A percentile compares a stretch with the other conserved stretches of the same genome.
Conservation (phyloP, 495 filamentous ascomycete species). For the Aspergillus wentii region DNA sequence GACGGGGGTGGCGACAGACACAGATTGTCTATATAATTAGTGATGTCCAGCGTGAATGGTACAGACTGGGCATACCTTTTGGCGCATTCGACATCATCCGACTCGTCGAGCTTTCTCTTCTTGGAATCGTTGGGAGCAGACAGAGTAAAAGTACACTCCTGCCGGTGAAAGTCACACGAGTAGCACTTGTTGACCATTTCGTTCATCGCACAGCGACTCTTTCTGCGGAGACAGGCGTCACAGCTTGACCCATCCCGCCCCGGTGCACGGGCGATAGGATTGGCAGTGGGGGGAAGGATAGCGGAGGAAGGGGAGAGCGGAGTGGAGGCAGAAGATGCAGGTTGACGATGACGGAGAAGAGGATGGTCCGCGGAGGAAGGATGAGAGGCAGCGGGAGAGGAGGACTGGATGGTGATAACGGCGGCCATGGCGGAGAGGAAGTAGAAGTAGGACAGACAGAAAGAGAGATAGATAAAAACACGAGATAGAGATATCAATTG, state of each 20-base stretch:
- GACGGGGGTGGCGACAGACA: conserved; percentile 6
- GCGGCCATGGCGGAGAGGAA: conserved; percentile 27
- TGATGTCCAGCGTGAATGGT: conserved; percentile 8
- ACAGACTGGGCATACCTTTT: conserved; percentile 35
- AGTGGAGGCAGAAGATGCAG: conserved; percentile 23
- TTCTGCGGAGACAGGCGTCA: conserved; percentile 79
- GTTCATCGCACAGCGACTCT: conserved; percentile 87
- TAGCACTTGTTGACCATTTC: conserved; percentile 48
- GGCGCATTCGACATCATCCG: conserved; percentile 29
- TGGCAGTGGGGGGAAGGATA: no score
- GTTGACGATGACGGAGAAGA: conserved; percentile 23
- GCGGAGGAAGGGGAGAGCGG: conserved; percentile 22
- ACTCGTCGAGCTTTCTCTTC: conserved; percentile 62
- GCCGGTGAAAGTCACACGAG: conserved; percentile 49
- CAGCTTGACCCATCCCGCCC: conserved; percentile 52
- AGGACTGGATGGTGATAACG: conserved; percentile 43
- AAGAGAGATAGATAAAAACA: conserved; percentile 4
- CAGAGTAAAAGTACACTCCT: conserved; percentile 48
- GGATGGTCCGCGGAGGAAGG: conserved; percentile 20
- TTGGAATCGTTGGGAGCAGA: conserved; percentile 37
- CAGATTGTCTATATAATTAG: conserved; percentile 21
- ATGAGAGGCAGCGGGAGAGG: conserved; percentile 22
- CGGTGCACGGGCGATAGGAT: conserved; percentile 20
- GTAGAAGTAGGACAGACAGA: neutral
- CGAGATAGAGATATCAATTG: neutral